A percentile compares a stretch with the other conserved stretches of the same genome.
Evolutionary conservation across 2,329 filamentous ascomycete genomes (phyloP).

Genomic region (Didymella lethalis): DNA sequence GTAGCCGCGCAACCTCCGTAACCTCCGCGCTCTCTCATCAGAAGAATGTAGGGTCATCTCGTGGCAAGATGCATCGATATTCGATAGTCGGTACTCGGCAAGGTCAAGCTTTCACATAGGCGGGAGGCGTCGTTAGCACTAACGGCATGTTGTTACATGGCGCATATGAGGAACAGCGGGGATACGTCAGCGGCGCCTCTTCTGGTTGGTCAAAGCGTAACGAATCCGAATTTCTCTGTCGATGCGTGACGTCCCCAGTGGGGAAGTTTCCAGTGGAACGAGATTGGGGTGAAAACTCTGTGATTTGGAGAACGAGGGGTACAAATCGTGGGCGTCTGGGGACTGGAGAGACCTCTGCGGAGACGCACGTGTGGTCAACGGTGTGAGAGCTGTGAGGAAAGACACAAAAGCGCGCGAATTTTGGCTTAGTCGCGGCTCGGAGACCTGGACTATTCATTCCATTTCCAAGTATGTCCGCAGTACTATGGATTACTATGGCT

Average conservation of each 20-base stretch:
- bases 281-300: constrained; percentile 23
- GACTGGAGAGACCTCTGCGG: constrained; percentile 30
- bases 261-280: constrained; percentile 12
- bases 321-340: constrained; percentile 18
- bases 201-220: constrained; percentile 24
- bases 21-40: constrained; percentile 3
- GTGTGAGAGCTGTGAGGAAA: not conserved
- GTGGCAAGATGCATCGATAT: constrained; percentile 5
- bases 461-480: not conserved
- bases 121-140: constrained; percentile 29
- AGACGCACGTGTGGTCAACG: constrained; percentile 16
- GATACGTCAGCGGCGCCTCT: constrained; percentile 25
- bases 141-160: constrained; percentile 31
- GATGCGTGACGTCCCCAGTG: constrained; percentile 28
- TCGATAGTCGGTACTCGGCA: constrained; percentile 20
- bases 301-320: constrained; percentile 11
- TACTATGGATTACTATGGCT: not conserved
- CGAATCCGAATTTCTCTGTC: constrained; percentile 11
- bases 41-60: not conserved
- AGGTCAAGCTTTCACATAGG: constrained; percentile 25
- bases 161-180: constrained; percentile 29
- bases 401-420: not conserved
- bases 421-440: not conserved
- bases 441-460: constrained; percentile 2
- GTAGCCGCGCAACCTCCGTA: not conserved